Evolutionary conservation across 176 grass and related monocot species (phyloP).

Genomic region (Calamus simplicifolius): DNA sequence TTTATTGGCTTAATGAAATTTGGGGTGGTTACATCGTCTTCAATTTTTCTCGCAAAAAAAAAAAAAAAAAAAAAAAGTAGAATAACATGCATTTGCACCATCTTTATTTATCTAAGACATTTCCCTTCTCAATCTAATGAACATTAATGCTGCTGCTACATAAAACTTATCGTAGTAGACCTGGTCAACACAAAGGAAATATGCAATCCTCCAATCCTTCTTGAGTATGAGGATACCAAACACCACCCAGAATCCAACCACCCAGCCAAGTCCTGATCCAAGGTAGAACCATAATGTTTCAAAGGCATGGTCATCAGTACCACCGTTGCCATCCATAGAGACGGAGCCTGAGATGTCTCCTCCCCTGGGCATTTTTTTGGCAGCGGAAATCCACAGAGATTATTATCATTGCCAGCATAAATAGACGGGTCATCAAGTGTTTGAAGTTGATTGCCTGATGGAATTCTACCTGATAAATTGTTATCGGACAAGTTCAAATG

Average conservation of each 20-base stretch:
- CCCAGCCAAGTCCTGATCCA: no score
- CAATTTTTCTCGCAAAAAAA: no score
- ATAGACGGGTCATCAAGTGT: slow-evolving; percentile 1
- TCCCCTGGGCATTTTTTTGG: slow-evolving; percentile 1
- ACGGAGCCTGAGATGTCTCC: no score
- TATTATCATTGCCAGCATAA: slow-evolving; percentile 15
- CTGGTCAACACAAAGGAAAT: not conserved
- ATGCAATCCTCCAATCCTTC: not conserved
- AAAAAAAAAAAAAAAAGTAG: no score
- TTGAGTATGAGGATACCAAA: not conserved
- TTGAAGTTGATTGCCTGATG: slow-evolving; percentile 3
- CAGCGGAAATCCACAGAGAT: slow-evolving; percentile 27
- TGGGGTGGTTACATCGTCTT: no score
- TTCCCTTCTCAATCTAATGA: no score
- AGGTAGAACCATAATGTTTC: no score
- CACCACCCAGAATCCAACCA: not conserved
- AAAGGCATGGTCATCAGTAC: no score
- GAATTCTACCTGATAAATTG: slow-evolving; percentile 33
- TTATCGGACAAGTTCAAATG: slow-evolving; percentile 26
- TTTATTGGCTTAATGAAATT: no score
- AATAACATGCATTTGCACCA: no score
- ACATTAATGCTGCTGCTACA: not conserved
- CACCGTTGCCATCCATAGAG: no score
- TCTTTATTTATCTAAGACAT: no score
- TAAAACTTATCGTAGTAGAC: not conserved